Evolutionary conservation across 305 asterid genomes (phyloP).

Genomic region (Solanum hybrid): DNA sequence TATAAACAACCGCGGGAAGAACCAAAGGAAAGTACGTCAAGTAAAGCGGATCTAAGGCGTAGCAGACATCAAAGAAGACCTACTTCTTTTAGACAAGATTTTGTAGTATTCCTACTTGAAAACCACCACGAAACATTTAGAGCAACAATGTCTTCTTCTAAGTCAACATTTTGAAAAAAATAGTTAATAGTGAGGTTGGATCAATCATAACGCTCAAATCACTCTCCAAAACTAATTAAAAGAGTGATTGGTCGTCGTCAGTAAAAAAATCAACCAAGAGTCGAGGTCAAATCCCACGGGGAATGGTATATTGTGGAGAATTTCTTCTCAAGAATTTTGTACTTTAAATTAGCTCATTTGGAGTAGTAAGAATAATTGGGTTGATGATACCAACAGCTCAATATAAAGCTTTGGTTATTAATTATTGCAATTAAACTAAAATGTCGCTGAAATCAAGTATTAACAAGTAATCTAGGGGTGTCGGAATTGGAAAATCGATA

Average conservation of each 20-base stretch:
- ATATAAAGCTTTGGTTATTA: background rate
- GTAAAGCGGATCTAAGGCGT: background rate
- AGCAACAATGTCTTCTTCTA: background rate
- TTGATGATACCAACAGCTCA: background rate
- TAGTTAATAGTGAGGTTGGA: background rate
- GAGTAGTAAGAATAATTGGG: background rate
- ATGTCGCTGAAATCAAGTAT: background rate
- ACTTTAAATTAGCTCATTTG: background rate
- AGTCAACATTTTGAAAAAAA: background rate
- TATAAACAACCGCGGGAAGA: background rate
- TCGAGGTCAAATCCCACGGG: background rate
- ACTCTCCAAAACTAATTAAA: background rate
- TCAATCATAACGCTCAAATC: background rate
- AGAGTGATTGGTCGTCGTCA: background rate
- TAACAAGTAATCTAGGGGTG: background rate
- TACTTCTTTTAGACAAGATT: background rate
- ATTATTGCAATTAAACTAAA: background rate
- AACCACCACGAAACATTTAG: background rate
- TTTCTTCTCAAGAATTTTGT: background rate
- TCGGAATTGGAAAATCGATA: background rate
- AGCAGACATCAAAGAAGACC: background rate
- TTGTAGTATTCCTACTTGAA: background rate
- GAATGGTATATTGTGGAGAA: background rate
- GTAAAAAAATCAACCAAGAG: background rate
- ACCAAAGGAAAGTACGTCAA: background rate